Base-by-base conservation (phyloP, 2,329 filamentous ascomycete species). In the Fusarium irregulare region DNA sequence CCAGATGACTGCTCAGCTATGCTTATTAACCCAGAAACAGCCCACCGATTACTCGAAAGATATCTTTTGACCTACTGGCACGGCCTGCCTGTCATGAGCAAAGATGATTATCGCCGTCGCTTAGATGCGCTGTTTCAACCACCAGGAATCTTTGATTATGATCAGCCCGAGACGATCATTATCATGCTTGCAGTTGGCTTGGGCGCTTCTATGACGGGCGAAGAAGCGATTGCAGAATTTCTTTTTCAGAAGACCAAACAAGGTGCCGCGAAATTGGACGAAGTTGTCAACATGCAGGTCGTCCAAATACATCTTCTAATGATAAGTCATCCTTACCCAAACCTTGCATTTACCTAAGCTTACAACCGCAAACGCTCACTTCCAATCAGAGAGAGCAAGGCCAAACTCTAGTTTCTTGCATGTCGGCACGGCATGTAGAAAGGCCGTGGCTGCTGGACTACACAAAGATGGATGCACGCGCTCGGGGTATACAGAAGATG, bases 261-360 rank as follows among this genome's bases (percentile, higher is more conserved):
- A 28, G 79, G 79, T 0, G 72, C 77, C 14, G 71, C 70, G 8
- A 74, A 77, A 8, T 75, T 81, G 48, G 82, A 84, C 47, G 82
- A 84, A 27, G 78, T 82, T 18, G 82, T 84, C 4, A 84, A 84
- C 45, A 67, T 82, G 16, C 80, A 83, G 54, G 79, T 79, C 2
- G 76, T 84, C 6, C 82, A 84, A 60, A 76, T 83, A 9, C 77
- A 81, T 1, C 67, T 83, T 16, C 73, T 83, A 30, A 83, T 84
- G 80, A 83, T 83, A 81, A 82, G 82, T 68, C 34, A 45, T 4
- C 25, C 51, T n/a, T 21, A 37, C 25, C 18, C 10, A 47, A 32
- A 70, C 14, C 11, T 71, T 68, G 20, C 3, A 7, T 48, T 56
- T 16, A 13, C 21, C 14, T 46, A 28, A 32, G 32, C 48, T 72